Conservation (phyloP, 768 basidiomycete species). For the Lanmaoa rubissima region DNA sequence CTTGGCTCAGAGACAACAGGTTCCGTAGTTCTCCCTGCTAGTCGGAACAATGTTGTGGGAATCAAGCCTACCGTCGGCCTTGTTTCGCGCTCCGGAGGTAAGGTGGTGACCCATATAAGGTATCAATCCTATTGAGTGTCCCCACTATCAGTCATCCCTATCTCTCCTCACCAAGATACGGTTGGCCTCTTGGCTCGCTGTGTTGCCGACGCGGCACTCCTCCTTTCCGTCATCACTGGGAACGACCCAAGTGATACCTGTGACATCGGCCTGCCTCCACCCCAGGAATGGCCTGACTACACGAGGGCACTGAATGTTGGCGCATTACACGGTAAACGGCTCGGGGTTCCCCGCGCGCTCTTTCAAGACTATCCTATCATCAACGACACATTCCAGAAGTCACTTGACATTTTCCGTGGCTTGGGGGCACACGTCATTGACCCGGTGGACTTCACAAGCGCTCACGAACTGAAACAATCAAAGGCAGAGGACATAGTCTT, state of each 20-base stretch:
- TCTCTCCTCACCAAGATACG: conserved; percentile 41
- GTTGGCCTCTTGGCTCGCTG: conserved; percentile 38
- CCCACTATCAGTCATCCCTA: conserved; percentile 43
- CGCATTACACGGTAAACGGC: conserved; percentile 44
- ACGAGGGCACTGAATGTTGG: conserved; percentile 46
- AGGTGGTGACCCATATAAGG: neutral
- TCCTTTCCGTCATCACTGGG: conserved; percentile 42
- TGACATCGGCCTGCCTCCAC: conserved; percentile 41
- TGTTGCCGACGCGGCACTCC: conserved; percentile 39
- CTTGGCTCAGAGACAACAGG: conserved; percentile 51
- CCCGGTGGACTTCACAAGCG: conserved; percentile 59
- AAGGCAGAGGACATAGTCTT: conserved; percentile 57
- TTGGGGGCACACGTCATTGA: conserved; percentile 53
- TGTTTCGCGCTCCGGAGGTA: conserved; percentile 40
- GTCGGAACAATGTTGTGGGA: conserved; percentile 45
- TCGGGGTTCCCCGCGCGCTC: conserved; percentile 44
- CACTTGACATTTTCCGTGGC: conserved; percentile 36
- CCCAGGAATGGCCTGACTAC: conserved; percentile 52
- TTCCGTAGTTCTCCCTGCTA: conserved; percentile 44
- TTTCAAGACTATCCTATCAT: conserved; percentile 23
- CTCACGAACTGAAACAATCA: conserved; percentile 43
- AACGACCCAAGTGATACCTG: conserved; percentile 40
- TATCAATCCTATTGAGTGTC: neutral
- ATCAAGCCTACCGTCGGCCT: conserved; percentile 43
- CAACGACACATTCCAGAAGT: conserved; percentile 37